Percentiles rank a stretch among this genome's conserved stretches.
Conservation (phyloP, 805 yeast genomes). For the Candida dajiaensis region DNA sequence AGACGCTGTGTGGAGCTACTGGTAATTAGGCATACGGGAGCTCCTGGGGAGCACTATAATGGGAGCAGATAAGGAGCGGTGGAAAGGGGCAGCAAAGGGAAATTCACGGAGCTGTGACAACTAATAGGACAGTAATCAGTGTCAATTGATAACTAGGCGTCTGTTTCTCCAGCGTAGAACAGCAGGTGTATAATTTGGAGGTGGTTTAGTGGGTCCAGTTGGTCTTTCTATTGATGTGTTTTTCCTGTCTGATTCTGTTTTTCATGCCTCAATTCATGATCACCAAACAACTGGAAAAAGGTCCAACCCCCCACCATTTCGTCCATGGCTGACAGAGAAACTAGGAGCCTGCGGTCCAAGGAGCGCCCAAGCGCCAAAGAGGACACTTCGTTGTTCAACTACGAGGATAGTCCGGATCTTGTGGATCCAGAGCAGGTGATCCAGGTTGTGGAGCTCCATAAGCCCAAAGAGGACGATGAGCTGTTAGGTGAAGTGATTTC, state of each 20-base stretch:
- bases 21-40: background rate
- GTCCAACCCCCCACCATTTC: background rate
- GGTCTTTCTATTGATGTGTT: background rate
- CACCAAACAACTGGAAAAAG: background rate
- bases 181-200: background rate
- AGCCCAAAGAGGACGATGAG: slow-evolving; percentile 1
- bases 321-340: slow-evolving; percentile 1
- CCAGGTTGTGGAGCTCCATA: slow-evolving; percentile 2
- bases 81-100: background rate
- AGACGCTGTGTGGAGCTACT: background rate
- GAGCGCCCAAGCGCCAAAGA: slow-evolving; percentile 9
- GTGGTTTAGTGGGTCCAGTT: background rate
- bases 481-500: slow-evolving; percentile 1
- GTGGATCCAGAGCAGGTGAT: slow-evolving; percentile 13
- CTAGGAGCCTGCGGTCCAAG: slow-evolving; percentile 15
- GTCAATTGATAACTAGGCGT: background rate
- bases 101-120: background rate
- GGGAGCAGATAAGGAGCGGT: background rate
- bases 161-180: background rate
- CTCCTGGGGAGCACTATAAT: background rate
- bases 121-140: background rate
- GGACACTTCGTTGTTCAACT: slow-evolving; percentile 22
- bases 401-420: slow-evolving; percentile 16
- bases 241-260: background rate
- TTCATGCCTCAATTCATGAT: background rate